Conservation (phyloP, 345 rosid species). For the Conringia planisiliqua region DNA sequence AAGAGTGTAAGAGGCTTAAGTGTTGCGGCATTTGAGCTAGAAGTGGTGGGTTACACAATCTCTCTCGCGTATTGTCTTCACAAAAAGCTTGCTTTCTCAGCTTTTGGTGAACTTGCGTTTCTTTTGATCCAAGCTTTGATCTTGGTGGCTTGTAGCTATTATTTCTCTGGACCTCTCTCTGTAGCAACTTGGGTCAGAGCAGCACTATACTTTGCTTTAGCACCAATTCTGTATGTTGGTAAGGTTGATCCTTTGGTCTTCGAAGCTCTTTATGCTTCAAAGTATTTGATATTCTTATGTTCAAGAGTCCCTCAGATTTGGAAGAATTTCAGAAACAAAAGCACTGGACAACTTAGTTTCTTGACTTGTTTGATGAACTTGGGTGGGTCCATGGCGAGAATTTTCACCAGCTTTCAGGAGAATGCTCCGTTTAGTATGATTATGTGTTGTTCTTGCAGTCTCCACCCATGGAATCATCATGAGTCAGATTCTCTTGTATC, state of each 20-base stretch:
- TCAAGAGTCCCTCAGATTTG: constrained; percentile 89
- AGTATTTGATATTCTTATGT: constrained; percentile 74
- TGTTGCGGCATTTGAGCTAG: constrained; percentile 76
- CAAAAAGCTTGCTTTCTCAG: constrained; percentile 84
- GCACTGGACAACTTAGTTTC: constrained; percentile 90
- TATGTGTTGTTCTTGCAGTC: constrained; percentile 43
- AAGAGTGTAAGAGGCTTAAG: constrained; percentile 82
- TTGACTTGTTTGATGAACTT: constrained; percentile 74
- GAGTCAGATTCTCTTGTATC: constrained; percentile 61
- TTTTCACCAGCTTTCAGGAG: constrained; percentile 80
- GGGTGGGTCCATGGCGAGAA: constrained; percentile 69
- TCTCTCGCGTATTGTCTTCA: constrained; percentile 79
- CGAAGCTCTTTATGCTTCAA: constrained; percentile 88
- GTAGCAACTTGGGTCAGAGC: constrained; percentile 44
- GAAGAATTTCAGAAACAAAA: constrained; percentile 70
- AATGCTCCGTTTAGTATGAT: constrained; percentile 70
- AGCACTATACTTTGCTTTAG: constrained; percentile 58
- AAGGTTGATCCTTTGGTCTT: constrained; percentile 66
- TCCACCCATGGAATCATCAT: constrained; percentile 55
- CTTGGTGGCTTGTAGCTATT: constrained; percentile 58
- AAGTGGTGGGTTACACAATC: constrained; percentile 77
- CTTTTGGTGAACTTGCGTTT: constrained; percentile 77
- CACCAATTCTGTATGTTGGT: constrained; percentile 72
- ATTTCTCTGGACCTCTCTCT: constrained; percentile 53
- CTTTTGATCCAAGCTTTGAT: constrained; percentile 80